Conservation (phyloP, 2,329 filamentous ascomycete species). For the Verticillium nonalfalfae region DNA sequence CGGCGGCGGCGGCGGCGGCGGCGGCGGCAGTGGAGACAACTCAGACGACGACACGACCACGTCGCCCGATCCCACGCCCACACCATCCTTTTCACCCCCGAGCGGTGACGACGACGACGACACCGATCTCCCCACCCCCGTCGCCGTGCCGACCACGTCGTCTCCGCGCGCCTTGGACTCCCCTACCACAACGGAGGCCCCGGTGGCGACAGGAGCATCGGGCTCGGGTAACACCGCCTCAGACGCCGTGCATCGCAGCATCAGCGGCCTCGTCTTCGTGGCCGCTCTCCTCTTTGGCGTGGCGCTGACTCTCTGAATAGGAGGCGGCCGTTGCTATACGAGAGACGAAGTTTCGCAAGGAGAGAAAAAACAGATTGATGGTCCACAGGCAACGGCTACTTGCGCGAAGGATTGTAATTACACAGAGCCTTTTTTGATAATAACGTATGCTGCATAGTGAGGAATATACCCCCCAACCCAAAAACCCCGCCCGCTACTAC, state of each 20-base stretch:
- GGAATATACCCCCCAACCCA: not conserved
- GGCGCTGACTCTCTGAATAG: not conserved
- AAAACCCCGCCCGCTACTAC: too few relatives aligned
- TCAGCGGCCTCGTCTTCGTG: not conserved
- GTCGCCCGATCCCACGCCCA: not conserved
- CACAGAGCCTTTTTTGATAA: not conserved
- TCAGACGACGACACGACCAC: not conserved
- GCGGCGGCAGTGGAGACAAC: not conserved
- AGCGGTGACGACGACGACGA: slow-evolving; percentile 3
- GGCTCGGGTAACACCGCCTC: not conserved
- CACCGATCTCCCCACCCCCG: not conserved
- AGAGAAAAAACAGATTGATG: not conserved
- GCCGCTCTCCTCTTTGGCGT: not conserved
- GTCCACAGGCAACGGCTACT: not conserved
- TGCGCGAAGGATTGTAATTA: not conserved
- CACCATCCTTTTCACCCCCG: slow-evolving; percentile 2
- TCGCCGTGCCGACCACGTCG: not conserved
- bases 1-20: not conserved
- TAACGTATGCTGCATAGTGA: not conserved
- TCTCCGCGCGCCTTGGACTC: not conserved
- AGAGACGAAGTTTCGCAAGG: not conserved
- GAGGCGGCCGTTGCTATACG: not conserved
- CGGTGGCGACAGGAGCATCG: not conserved
- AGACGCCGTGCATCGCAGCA: not conserved
- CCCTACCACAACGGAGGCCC: not conserved